Evolutionary conservation across 192 early-diverging fungal species (phyloP), one percentile per base, ranked within the genome.

Genomic region (Backusella luteola): DNA sequence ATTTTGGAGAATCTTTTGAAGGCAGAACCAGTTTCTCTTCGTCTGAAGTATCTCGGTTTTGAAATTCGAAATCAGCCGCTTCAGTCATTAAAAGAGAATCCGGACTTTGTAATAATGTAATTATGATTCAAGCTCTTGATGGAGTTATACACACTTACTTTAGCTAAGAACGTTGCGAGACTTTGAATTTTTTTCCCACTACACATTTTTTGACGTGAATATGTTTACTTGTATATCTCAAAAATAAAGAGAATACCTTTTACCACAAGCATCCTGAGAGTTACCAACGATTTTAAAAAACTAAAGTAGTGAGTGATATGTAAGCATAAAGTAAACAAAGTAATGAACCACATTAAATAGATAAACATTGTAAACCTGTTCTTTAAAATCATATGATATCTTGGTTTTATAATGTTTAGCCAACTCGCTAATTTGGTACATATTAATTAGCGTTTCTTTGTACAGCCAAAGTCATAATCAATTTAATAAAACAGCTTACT

Each of bases 261-360:
- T 19, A 21, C 71, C 69, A 34, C 67, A 69, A 17, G 42, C 35
- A 7, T 67, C 2, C 12, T 77, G 67, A 23, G 76, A 77, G n/a
- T 44, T 19, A 5, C 76, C 76, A 56, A 29, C 34, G 3, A 77
- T 77, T 19, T 39, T 21, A 49, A 77, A 71, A 39, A 21, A 77
- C 69, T 77, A 34, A 35, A 38, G 32, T 32, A 32, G 32, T 3
- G 32, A 32, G n/a, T 32, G 21, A 21, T 15, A 44, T 49, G 5
- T 49, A 70, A 12, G 38, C 5, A 35, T 70, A 4, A 29, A 75
- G 26, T 6, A 21, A 38, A 53, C 38, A 59, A 26, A 34, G n/a
- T 3, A 6, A 26, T 44, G 14, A 46, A 38, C 38, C 15, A 44
- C 5, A 44, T 44, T 44, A 44, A 44, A 1, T 44, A 44, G 3